phyloP scores from a whole-genome alignment of 2,329 filamentous ascomycete genomes.

The Hypoxylon sp. region DNA sequence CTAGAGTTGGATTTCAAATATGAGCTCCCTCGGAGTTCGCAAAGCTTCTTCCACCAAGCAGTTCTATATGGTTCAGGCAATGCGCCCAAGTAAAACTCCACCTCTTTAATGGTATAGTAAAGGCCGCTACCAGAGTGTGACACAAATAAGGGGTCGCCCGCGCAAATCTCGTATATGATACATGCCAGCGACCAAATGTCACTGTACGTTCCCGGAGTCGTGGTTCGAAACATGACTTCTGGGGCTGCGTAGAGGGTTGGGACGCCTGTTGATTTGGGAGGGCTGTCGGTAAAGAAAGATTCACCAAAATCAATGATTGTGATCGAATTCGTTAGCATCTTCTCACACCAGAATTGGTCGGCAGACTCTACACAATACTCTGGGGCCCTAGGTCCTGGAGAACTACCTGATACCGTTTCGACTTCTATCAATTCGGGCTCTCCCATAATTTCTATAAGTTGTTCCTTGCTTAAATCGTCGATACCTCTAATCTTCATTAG shows the following conservation, averaged over 20 bases:
- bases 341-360: conserved; percentile 10
- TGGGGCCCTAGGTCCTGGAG: conserved; percentile 16
- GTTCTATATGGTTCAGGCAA: conserved; percentile 8
- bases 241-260: conserved; percentile 29
- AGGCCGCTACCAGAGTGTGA: background rate
- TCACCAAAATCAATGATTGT: conserved; percentile 41
- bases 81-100: conserved; percentile 20
- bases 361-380: conserved; percentile 22
- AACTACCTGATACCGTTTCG: conserved; percentile 17
- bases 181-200: conserved; percentile 43
- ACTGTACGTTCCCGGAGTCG: background rate
- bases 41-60: background rate
- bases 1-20: background rate
- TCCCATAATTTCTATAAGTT: conserved; percentile 25
- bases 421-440: conserved; percentile 4
- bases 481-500: conserved; percentile 35
- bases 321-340: conserved; percentile 8
- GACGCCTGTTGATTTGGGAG: conserved; percentile 20
- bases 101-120: background rate
- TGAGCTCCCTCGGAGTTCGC: background rate
- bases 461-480: conserved; percentile 20
- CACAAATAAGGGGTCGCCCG: background rate
- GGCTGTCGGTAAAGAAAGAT: conserved; percentile 19
- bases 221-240: conserved; percentile 22
- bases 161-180: conserved; percentile 30